Evolutionary conservation across 2,329 filamentous ascomycete genomes (phyloP).

Genomic region (Conoideocrella luteorostrata): DNA sequence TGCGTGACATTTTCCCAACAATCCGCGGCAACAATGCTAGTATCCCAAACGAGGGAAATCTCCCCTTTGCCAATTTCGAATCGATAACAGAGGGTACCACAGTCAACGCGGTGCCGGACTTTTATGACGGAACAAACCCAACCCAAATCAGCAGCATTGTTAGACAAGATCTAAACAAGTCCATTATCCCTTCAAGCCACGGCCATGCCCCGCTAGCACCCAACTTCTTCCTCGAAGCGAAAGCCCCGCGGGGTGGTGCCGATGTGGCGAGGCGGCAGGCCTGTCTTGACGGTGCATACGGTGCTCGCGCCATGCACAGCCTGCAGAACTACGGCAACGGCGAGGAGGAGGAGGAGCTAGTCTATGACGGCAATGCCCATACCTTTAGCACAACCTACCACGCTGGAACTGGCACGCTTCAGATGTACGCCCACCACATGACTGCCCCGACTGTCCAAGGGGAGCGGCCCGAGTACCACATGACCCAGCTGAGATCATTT

Average conservation of each 20-base stretch:
- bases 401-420: slow-evolving; percentile 13
- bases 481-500: slow-evolving; percentile 25
- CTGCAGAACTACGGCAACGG: slow-evolving; percentile 10
- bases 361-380: slow-evolving; percentile 33
- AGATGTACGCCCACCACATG: no score
- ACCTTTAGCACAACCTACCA: slow-evolving; percentile 30
- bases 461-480: slow-evolving; percentile 32
- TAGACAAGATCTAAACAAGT: slow-evolving; percentile 7
- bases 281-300: slow-evolving; percentile 20
- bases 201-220: slow-evolving; percentile 24
- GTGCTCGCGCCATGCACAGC: neutral
- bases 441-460: no score
- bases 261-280: slow-evolving; percentile 25
- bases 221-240: slow-evolving; percentile 34
- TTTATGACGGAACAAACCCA: slow-evolving; percentile 25
- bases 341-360: slow-evolving; percentile 14
- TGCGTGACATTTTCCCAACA: slow-evolving; percentile 21
- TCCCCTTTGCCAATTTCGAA: slow-evolving; percentile 20
- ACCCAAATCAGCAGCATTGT: slow-evolving; percentile 20
- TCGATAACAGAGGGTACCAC: slow-evolving; percentile 25
- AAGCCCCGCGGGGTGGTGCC: slow-evolving; percentile 24
- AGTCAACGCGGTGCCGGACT: slow-evolving; percentile 27
- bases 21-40: neutral
- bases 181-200: slow-evolving; percentile 27
- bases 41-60: slow-evolving; percentile 3